Evolutionary conservation across 148 eudicot species (phyloP), one percentile per base, ranked within the genome.

Genomic region (Beta vulgaris): DNA sequence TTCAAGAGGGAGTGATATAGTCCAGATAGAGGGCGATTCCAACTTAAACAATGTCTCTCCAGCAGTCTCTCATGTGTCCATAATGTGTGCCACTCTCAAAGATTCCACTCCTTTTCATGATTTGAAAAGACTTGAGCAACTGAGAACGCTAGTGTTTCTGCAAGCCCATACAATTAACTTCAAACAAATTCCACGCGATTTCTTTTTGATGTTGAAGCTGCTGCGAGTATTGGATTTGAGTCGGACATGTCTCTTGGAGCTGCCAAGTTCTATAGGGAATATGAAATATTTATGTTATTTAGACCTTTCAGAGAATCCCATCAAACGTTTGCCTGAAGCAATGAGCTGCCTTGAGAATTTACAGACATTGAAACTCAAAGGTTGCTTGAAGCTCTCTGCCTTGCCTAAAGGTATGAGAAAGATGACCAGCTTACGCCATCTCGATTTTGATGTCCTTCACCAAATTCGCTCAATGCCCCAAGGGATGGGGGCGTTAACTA

Each of bases 371-470:
- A 75, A 62, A 44, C 83, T 84, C 25, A 77, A 21, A 51, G 77
- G 73, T 60, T 84, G 84, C 23, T 34, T 51, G 2, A 40, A 51
- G 16, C 71, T 84, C 8, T 34, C 18, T 35, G 74, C n/a, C 16
- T 54, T 84, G 29, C 86, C 84, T 10, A 72, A 60, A 40, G 77
- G 69, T 8, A 77, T 81, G 54, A 71, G 60, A 25, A 77, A 68
- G 54, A 62, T 80, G 37, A 37, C 29, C 1, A 68, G 60, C 13
- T 67, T 84, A 26, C 73, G 68, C 6, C 82, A 84, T 81, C 74
- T 84, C 40, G 82, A 75, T 40, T 46, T 84, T 64, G 79, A 84
- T 66, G 72, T 80, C 57, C 29, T 69, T 68, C 40, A 73, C 18
- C 77, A 80, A 14, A 71, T 80, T 57, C 40, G 15, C 35, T 70